Evolutionary conservation across 2,329 filamentous ascomycete species (phyloP).

Genomic region (Colletotrichum graminicola): DNA sequence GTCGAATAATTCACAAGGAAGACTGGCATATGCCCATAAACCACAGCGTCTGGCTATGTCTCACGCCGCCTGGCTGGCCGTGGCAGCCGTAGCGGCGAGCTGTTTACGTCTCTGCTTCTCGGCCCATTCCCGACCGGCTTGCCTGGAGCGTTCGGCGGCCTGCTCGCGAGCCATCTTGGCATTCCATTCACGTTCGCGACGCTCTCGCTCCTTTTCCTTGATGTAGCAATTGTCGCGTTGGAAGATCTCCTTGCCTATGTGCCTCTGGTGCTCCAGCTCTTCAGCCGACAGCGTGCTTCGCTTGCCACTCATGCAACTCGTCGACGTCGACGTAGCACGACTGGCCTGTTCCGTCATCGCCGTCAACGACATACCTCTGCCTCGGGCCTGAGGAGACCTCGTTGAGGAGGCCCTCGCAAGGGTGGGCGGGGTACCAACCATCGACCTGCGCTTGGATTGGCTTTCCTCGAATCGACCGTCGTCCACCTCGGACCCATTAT

Average conservation of each 20-base stretch:
- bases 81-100: conserved; percentile 25
- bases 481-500: conserved; percentile 51
- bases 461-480: conserved; percentile 2
- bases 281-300: conserved; percentile 64
- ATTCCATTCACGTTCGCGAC: conserved; percentile 64
- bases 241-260: conserved; percentile 67
- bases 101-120: conserved; percentile 66
- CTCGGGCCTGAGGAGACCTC: conserved; percentile 33
- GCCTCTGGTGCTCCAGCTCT: conserved; percentile 63
- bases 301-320: conserved; percentile 58
- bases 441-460: conserved; percentile 42
- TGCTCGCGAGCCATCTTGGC: conserved; percentile 69
- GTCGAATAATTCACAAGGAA: conserved; percentile 14
- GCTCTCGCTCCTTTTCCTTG: conserved; percentile 65
- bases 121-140: conserved; percentile 72
- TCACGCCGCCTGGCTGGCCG: conserved; percentile 19
- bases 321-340: conserved; percentile 61
- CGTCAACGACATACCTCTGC: conserved; percentile 27
- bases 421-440: conserved; percentile 30
- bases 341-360: conserved; percentile 43
- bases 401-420: conserved; percentile 24
- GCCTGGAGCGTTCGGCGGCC: conserved; percentile 71
- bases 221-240: conserved; percentile 63
- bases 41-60: not conserved
- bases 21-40: not conserved